phyloP scores from a whole-genome alignment of 2,329 filamentous ascomycete genomes.

The Zymoseptoria crescenta region DNA sequence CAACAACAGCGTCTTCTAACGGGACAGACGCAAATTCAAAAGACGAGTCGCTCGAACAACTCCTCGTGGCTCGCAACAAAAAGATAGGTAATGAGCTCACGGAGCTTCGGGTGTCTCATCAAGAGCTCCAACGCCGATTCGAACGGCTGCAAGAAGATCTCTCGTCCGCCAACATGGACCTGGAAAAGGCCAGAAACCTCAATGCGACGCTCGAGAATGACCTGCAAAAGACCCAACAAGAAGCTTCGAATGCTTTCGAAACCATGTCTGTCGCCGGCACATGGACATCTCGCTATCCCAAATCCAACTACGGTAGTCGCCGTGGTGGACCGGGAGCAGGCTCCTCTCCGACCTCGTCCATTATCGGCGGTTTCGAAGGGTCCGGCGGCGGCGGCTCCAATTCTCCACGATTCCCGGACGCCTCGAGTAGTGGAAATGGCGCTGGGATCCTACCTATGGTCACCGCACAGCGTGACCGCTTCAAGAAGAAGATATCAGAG shows the following conservation, averaged over 20 bases:
- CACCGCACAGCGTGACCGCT: constrained; percentile 92
- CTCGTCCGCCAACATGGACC: constrained; percentile 71
- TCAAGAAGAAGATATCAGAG: constrained; percentile 91
- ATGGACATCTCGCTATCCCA: constrained; percentile 71
- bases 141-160: constrained; percentile 77
- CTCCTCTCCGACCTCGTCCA: constrained; percentile 89
- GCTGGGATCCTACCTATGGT: constrained; percentile 90
- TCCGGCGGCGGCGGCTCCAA: constrained; percentile 29
- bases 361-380: constrained; percentile 90
- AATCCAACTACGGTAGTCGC: constrained; percentile 51
- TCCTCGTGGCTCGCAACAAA: constrained; percentile 88
- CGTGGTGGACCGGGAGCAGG: constrained; percentile 63
- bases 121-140: constrained; percentile 76
- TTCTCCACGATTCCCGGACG: constrained; percentile 44
- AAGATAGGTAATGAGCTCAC: constrained; percentile 93
- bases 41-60: constrained; percentile 79
- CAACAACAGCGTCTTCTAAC: constrained; percentile 32
- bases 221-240: constrained; percentile 76
- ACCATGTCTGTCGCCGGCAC: constrained; percentile 91
- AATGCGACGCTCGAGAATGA: constrained; percentile 90
- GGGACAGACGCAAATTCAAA: constrained; percentile 47
- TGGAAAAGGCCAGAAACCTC: constrained; percentile 75
- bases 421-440: constrained; percentile 57
- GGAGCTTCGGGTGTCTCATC: constrained; percentile 83
- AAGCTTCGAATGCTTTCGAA: constrained; percentile 74